A percentile compares a stretch with the other conserved stretches of the same genome.
Evolutionary conservation across 495 filamentous ascomycete genomes (phyloP).

Genomic region (Trichoderma orchidacearum): DNA sequence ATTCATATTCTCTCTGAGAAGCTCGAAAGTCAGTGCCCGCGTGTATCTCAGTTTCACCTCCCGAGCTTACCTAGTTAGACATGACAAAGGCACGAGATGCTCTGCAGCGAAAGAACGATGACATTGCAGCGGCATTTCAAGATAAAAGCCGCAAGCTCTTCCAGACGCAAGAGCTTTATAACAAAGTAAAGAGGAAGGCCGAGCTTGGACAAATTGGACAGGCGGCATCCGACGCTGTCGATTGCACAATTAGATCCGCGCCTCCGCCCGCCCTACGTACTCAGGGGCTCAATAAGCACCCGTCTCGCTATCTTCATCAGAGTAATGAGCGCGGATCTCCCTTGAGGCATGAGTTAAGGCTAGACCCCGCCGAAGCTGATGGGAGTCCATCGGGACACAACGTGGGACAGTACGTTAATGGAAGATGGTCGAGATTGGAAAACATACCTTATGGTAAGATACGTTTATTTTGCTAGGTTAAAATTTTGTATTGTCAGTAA

Average conservation of each 20-base stretch:
- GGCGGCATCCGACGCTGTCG: constrained; percentile 55
- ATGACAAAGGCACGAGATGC: constrained; percentile 52
- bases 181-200: constrained; percentile 62
- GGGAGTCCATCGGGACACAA: not conserved
- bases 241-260: constrained; percentile 27
- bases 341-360: not conserved
- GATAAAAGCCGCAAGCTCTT: constrained; percentile 67
- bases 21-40: constrained; percentile 13
- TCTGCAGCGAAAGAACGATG: constrained; percentile 62
- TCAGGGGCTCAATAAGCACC: not conserved
- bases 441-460: not conserved
- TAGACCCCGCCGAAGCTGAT: not conserved
- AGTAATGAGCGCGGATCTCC: not conserved
- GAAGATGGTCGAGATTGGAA: not conserved
- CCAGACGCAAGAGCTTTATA: constrained; percentile 73
- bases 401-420: not conserved
- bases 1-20: constrained; percentile 55
- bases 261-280: not conserved
- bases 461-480: not conserved
- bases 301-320: not conserved
- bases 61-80: constrained; percentile 22
- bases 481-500: not conserved
- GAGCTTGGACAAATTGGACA: constrained; percentile 55
- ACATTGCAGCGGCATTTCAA: constrained; percentile 51
- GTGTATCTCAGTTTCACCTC: not conserved